A percentile compares a stretch with the other conserved stretches of the same genome.
phyloP scores from a whole-genome alignment of 2,329 filamentous ascomycete species.

The Pseudocercospora fuligena region DNA sequence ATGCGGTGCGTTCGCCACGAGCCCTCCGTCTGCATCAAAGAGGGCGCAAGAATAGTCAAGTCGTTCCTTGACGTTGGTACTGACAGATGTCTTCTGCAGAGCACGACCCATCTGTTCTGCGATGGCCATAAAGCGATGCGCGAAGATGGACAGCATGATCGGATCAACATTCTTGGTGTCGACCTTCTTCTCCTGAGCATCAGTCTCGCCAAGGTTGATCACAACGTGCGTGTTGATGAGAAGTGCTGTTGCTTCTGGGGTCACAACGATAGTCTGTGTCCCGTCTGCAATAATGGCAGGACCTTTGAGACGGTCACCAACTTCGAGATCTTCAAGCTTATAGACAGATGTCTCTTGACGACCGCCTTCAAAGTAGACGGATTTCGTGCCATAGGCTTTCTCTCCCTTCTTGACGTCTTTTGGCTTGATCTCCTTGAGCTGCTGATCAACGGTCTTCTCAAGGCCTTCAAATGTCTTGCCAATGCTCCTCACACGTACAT shows the following conservation, averaged over 20 bases:
- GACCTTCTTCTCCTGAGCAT: conserved; percentile 52
- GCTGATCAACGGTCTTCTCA: conserved; percentile 82
- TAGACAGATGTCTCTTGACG: conserved; percentile 79
- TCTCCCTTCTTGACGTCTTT: conserved; percentile 60
- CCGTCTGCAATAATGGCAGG: conserved; percentile 87
- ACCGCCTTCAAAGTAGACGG: conserved; percentile 85
- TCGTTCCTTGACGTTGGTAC: conserved; percentile 80
- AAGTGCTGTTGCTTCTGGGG: conserved; percentile 75
- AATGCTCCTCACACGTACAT: conserved; percentile 85
- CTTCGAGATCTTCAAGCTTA: conserved; percentile 73
- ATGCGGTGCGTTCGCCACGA: conserved; percentile 80
- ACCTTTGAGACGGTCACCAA: conserved; percentile 75
- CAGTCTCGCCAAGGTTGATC: conserved; percentile 72
- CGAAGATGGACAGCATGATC: conserved; percentile 78
- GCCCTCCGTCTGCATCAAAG: conserved; percentile 74
- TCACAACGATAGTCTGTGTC: conserved; percentile 90
- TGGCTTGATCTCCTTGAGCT: conserved; percentile 71
- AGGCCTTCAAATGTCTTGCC: conserved; percentile 82
- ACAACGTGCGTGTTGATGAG: conserved; percentile 86
- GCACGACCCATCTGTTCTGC: conserved; percentile 83
- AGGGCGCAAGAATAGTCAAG: conserved; percentile 83
- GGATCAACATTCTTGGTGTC: conserved; percentile 68
- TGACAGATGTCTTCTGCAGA: conserved; percentile 79
- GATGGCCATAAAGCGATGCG: conserved; percentile 83
- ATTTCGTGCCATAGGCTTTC: conserved; percentile 68